A percentile compares a stretch with the other conserved stretches of the same genome.
Evolutionary conservation across 345 rosid genomes (phyloP).

Genomic region (Syzygium aqueum): DNA sequence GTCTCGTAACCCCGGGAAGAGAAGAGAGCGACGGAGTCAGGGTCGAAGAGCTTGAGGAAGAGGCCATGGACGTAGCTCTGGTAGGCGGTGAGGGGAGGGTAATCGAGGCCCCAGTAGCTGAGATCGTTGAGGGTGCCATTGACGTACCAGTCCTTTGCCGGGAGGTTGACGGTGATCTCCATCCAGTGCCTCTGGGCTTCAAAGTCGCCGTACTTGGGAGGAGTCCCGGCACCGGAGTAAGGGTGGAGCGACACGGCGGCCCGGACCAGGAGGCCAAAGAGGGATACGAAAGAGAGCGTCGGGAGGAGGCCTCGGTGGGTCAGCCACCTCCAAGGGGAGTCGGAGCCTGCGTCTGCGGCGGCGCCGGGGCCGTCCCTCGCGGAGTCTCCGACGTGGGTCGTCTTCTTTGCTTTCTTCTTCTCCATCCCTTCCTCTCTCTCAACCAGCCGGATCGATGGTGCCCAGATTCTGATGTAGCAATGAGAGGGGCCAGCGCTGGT

Average conservation of each 20-base stretch:
- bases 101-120: slow-evolving; percentile 93
- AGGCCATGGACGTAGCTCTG: slow-evolving; percentile 85
- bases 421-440: neutral
- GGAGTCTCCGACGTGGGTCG: neutral
- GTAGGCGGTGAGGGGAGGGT: slow-evolving; percentile 94
- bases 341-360: slow-evolving; percentile 9
- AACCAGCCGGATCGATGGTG: neutral
- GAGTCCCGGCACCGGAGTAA: slow-evolving; percentile 75
- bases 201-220: slow-evolving; percentile 86
- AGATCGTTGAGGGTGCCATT: slow-evolving; percentile 67
- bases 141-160: slow-evolving; percentile 54
- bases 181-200: slow-evolving; percentile 99
- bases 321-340: slow-evolving; percentile 34
- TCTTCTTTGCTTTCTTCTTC: neutral
- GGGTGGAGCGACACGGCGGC: slow-evolving; percentile 58
- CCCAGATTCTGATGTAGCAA: neutral
- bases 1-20: slow-evolving; percentile 74
- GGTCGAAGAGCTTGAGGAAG: slow-evolving; percentile 50
- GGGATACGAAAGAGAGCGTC: slow-evolving; percentile 39
- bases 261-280: slow-evolving; percentile 66
- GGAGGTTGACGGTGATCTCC: slow-evolving; percentile 89
- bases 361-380: slow-evolving; percentile 9
- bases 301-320: slow-evolving; percentile 26
- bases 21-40: slow-evolving; percentile 56
- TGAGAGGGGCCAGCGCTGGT: neutral